phyloP scores from a whole-genome alignment of 768 basidiomycete species.

The Rhodotorula paludigena region DNA sequence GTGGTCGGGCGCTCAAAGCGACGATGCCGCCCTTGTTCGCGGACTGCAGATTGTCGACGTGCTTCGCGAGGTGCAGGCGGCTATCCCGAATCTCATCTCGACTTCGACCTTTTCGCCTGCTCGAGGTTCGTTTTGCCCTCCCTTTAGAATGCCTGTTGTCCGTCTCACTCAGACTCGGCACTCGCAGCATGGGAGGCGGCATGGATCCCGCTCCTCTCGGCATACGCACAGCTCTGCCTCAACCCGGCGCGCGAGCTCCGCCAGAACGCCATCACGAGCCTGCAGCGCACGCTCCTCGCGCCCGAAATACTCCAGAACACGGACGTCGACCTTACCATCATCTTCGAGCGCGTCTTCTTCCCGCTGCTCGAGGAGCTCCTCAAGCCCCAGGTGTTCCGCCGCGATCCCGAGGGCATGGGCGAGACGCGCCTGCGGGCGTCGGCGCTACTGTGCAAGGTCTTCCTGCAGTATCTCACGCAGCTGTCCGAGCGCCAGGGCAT shows the following conservation, averaged over 20 bases:
- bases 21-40: slow-evolving; percentile 68
- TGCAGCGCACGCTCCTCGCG: slow-evolving; percentile 79
- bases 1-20: not conserved
- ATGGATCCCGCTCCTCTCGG: slow-evolving; percentile 66
- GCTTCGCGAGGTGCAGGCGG: slow-evolving; percentile 65
- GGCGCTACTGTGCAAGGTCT: slow-evolving; percentile 80
- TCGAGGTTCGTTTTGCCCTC: slow-evolving; percentile 45
- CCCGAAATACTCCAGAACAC: slow-evolving; percentile 62
- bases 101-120: slow-evolving; percentile 42
- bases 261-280: slow-evolving; percentile 67
- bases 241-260: slow-evolving; percentile 80
- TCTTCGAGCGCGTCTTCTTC: slow-evolving; percentile 85
- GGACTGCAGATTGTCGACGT: slow-evolving; percentile 79
- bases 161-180: not conserved
- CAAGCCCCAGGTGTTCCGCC: slow-evolving; percentile 69
- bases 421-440: slow-evolving; percentile 84
- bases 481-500: slow-evolving; percentile 39
- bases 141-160: too few relatives aligned
- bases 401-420: slow-evolving; percentile 76
- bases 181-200: slow-evolving; percentile 67
- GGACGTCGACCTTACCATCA: slow-evolving; percentile 65
- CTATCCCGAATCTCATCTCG: slow-evolving; percentile 60
- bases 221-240: slow-evolving; percentile 72
- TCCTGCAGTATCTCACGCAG: slow-evolving; percentile 68
- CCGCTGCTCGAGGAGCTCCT: slow-evolving; percentile 86